These are phyloP conservation scores for Vitis amurensis DNA, from an alignment of 164 flowering plant genomes.

Conservation along the genomic window DNA sequence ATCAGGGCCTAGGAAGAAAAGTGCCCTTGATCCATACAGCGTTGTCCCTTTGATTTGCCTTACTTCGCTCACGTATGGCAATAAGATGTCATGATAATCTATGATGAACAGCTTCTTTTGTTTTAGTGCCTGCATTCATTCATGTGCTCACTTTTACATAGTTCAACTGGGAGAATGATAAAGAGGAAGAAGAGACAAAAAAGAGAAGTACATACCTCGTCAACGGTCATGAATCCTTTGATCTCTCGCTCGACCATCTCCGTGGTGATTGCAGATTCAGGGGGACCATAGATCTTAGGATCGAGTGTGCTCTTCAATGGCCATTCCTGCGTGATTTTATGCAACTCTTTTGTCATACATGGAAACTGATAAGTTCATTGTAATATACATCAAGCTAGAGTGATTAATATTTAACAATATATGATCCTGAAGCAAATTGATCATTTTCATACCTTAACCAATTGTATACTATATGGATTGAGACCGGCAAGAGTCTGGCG, in stretches of 20 bases:
- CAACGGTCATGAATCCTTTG: constrained; percentile 27
- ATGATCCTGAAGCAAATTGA: too few relatives aligned
- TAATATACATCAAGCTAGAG: too few relatives aligned
- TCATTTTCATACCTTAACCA: constrained; percentile 15
- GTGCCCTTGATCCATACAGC: constrained; percentile 26
- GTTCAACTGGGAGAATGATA: too few relatives aligned
- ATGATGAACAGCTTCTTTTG: constrained; percentile 34
- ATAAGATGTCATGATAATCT: constrained; percentile 39
- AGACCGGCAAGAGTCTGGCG: constrained; percentile 26
- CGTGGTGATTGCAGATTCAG: constrained; percentile 31
- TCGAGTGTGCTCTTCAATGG: constrained; percentile 39
- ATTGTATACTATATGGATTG: constrained; percentile 14
- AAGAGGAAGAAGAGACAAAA: too few relatives aligned
- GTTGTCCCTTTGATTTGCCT: constrained; percentile 26
- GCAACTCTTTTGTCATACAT: not conserved
- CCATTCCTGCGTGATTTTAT: constrained; percentile 34
- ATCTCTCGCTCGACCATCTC: constrained; percentile 33
- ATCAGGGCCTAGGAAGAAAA: constrained; percentile 22
- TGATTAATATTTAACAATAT: too few relatives aligned
- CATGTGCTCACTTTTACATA: not conserved
- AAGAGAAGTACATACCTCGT: constrained; percentile 25
- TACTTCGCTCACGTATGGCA: constrained; percentile 39
- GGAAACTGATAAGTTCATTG: too few relatives aligned
- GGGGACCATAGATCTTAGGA: constrained; percentile 41
- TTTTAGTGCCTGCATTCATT: constrained; percentile 22